Evolutionary conservation across 2,329 filamentous ascomycete species (phyloP).

Genomic region (Penicillium sp.): DNA sequence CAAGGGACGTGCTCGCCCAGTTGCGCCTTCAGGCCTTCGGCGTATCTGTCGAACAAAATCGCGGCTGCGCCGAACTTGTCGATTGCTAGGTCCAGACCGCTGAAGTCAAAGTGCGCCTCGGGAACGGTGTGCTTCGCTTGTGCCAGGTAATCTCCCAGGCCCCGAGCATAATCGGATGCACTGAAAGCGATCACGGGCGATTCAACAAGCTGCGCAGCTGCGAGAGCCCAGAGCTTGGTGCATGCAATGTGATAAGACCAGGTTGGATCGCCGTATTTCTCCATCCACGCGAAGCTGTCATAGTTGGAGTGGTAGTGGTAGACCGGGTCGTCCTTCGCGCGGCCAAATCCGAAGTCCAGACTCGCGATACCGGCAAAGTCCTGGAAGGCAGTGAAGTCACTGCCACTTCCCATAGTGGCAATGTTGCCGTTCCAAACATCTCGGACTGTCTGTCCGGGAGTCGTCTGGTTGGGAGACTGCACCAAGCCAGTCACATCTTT

Average conservation of each 20-base stretch:
- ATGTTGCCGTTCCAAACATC: conserved; percentile 64
- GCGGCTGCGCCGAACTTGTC: conserved; percentile 47
- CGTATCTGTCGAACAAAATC: conserved; percentile 49
- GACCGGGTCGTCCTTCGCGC: conserved; percentile 42
- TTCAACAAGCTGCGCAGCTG: conserved; percentile 59
- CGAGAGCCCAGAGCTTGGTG: conserved; percentile 61
- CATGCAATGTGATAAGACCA: conserved; percentile 60
- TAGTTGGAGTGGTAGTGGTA: conserved; percentile 84
- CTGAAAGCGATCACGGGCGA: conserved; percentile 60
- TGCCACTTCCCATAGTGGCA: conserved; percentile 65
- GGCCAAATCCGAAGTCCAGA: conserved; percentile 59
- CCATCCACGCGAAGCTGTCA: conserved; percentile 81
- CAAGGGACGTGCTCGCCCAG: conserved; percentile 60
- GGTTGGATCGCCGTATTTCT: conserved; percentile 63
- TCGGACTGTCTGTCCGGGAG: conserved; percentile 62
- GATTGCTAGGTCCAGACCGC: conserved; percentile 48
- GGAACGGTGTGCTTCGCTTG: conserved; percentile 27
- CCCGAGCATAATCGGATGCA: conserved; percentile 60
- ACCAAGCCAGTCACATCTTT: conserved; percentile 62
- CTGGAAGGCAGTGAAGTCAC: conserved; percentile 71
- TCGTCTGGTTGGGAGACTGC: conserved; percentile 68
- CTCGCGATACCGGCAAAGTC: conserved; percentile 65
- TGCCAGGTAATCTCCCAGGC: conserved; percentile 47
- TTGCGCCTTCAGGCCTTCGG: conserved; percentile 46
- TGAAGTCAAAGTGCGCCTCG: conserved; percentile 39